Conservation (phyloP, 495 filamentous ascomycete genomes). For the Trichoderma gamsii region DNA sequence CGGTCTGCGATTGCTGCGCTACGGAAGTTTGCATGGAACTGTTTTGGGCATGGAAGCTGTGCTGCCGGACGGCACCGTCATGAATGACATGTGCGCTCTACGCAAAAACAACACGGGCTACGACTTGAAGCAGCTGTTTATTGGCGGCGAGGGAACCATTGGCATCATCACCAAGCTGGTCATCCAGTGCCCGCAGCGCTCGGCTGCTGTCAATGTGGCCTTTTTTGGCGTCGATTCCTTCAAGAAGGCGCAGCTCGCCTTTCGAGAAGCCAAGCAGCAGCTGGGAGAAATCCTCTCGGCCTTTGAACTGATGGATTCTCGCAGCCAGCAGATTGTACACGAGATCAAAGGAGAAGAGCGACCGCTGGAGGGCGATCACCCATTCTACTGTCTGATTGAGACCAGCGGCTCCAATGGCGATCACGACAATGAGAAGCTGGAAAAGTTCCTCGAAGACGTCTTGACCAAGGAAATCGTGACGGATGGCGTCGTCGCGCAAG, state of each 20-base stretch:
- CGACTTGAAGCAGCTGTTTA: conserved; percentile 95
- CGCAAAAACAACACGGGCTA: conserved; percentile 98
- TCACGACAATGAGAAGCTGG: conserved; percentile 83
- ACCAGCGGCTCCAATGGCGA: conserved; percentile 91
- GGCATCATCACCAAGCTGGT: conserved; percentile 89
- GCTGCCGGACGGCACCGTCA: conserved; percentile 81
- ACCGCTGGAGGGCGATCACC: conserved; percentile 74
- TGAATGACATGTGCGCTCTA: conserved; percentile 78
- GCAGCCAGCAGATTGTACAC: conserved; percentile 68
- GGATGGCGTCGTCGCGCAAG: conserved; percentile 85
- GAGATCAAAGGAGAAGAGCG: conserved; percentile 66
- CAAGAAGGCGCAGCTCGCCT: conserved; percentile 77
- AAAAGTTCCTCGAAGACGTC: conserved; percentile 79
- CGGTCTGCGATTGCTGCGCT: conserved; percentile 80
- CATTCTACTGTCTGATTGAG: conserved; percentile 95
- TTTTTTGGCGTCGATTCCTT: conserved; percentile 82
- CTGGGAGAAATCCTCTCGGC: conserved; percentile 93
- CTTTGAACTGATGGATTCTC: conserved; percentile 92
- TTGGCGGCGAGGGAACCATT: conserved; percentile 89
- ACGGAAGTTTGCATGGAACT: conserved; percentile 88
- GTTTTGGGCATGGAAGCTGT: conserved; percentile 91
- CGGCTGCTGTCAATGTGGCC: conserved; percentile 80
- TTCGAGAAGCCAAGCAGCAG: conserved; percentile 78
- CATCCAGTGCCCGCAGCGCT: conserved; percentile 79
- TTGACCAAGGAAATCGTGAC: conserved; percentile 76